Evolutionary conservation across 495 filamentous ascomycete genomes (phyloP).

Genomic region (Aspergillus sclerotiicarbonarius): DNA sequence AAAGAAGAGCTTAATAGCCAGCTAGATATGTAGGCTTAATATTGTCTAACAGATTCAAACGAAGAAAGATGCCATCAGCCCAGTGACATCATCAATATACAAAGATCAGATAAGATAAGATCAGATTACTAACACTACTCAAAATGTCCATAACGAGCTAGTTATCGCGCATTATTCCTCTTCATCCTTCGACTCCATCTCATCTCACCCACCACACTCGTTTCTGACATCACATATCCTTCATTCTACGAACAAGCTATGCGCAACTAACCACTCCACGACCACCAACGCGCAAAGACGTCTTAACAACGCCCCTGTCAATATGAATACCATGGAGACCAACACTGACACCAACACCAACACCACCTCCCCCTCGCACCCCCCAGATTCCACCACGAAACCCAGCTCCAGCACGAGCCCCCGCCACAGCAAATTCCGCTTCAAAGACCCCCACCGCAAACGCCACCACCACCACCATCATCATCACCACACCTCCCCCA

Average conservation of each 20-base stretch:
- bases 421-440: slow-evolving; percentile 6
- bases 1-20: no score
- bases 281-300: background rate
- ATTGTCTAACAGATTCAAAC: no score
- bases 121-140: slow-evolving; percentile 4
- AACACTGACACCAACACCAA: slow-evolving; percentile 32
- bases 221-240: no score
- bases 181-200: no score
- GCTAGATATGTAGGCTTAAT: no score
- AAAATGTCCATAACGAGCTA: background rate
- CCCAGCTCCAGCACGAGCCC: slow-evolving; percentile 7
- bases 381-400: slow-evolving; percentile 14
- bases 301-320: background rate
- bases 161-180: background rate
- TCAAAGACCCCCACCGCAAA: slow-evolving; percentile 13
- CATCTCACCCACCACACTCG: no score
- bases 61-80: no score
- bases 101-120: slow-evolving; percentile 21
- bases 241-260: no score
- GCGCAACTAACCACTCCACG: background rate
- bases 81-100: slow-evolving; percentile 14
- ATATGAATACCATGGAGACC: slow-evolving; percentile 30
- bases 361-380: slow-evolving; percentile 1
- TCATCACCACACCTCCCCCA: slow-evolving; percentile 39
- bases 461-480: slow-evolving; percentile 9